Evolutionary conservation across 352 stramenopile species (phyloP).

Genomic region (Phytopythium litorale): DNA sequence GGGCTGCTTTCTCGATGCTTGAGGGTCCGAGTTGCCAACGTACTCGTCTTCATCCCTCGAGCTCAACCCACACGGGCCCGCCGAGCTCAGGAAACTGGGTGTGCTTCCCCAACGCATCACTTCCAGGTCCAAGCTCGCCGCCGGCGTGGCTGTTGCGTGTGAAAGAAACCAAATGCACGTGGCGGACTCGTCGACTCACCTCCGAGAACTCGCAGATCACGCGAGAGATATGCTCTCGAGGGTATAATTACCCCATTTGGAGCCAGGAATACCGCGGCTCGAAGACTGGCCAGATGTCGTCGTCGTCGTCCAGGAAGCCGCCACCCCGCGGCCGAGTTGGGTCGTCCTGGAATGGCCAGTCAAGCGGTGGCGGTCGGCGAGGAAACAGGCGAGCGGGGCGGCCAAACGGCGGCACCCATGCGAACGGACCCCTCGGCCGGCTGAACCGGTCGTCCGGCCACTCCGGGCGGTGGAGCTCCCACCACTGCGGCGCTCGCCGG

Average conservation of each 20-base stretch:
- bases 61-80: constrained; percentile 12
- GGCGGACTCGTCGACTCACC: no score
- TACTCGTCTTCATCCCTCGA: constrained; percentile 14
- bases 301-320: neutral
- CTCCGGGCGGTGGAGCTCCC: neutral
- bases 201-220: neutral
- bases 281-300: constrained; percentile 6
- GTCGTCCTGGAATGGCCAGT: neutral
- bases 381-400: neutral
- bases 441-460: constrained; percentile 1
- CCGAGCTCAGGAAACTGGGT: constrained; percentile 2
- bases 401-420: neutral
- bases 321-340: neutral
- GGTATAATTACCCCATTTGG: constrained; percentile 1
- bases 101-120: constrained; percentile 4
- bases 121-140: neutral
- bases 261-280: constrained; percentile 5
- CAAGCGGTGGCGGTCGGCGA: neutral
- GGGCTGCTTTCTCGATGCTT: neutral
- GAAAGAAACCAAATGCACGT: neutral
- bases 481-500: neutral
- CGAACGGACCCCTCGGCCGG: neutral
- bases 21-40: neutral
- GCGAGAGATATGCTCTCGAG: neutral
- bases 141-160: neutral